Evolutionary conservation across 2,329 filamentous ascomycete genomes (phyloP).

Genomic region (Rachicladosporium sp.): DNA sequence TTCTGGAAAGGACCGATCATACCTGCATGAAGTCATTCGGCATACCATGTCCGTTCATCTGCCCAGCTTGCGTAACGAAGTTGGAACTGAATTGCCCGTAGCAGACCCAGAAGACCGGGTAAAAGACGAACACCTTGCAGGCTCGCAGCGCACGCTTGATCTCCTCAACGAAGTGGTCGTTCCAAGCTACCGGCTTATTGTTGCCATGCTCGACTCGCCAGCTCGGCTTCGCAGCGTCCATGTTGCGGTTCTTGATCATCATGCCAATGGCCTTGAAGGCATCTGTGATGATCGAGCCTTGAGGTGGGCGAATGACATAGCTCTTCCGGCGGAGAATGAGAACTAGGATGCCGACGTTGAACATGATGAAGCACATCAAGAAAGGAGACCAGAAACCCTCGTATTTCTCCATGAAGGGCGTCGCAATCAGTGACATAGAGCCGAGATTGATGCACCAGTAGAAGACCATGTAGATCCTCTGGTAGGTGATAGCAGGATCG

Average conservation of each 20-base stretch:
- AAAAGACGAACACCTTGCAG: constrained; percentile 53
- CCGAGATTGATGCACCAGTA: constrained; percentile 64
- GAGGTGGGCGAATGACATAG: constrained; percentile 37
- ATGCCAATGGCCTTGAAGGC: constrained; percentile 52
- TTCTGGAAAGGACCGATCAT: no score
- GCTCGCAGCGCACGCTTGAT: constrained; percentile 53
- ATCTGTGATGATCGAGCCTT: constrained; percentile 53
- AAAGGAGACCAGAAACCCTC: constrained; percentile 56
- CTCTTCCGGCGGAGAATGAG: constrained; percentile 28
- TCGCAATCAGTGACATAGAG: constrained; percentile 54
- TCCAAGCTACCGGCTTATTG: constrained; percentile 42
- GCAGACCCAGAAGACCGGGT: constrained; percentile 35
- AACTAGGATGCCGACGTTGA: constrained; percentile 48
- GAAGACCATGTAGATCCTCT: constrained; percentile 49
- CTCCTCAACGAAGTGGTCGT: constrained; percentile 60
- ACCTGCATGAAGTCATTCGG: constrained; percentile 33
- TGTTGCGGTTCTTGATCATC: constrained; percentile 39
- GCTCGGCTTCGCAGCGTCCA: constrained; percentile 54
- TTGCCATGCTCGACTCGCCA: constrained; percentile 44
- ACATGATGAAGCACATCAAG: constrained; percentile 49
- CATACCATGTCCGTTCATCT: constrained; percentile 34
- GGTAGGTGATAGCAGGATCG: constrained; percentile 35
- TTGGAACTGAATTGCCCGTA: constrained; percentile 31
- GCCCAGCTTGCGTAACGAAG: constrained; percentile 36
- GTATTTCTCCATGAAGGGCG: constrained; percentile 55